phyloP scores from a whole-genome alignment of 2,329 filamentous ascomycete genomes.

The Ascochyta clinopodiicola region DNA sequence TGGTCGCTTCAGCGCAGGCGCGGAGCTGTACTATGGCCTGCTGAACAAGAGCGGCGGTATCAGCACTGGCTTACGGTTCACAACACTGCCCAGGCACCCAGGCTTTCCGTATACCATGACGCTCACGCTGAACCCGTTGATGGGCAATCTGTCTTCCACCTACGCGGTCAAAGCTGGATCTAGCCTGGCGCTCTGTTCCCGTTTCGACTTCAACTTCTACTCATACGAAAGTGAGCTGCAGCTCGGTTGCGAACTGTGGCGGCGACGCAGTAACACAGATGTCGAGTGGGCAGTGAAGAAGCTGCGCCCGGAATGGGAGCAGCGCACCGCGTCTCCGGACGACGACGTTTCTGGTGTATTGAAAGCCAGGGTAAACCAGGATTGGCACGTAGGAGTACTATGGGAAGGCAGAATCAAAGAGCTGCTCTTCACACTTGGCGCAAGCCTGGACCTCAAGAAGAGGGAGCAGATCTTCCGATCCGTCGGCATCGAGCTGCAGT shows the following conservation, averaged over 20 bases:
- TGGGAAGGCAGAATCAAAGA: slow-evolving; percentile 97
- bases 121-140: slow-evolving; percentile 88
- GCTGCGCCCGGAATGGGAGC: slow-evolving; percentile 52
- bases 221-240: slow-evolving; percentile 96
- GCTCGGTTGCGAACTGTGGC: slow-evolving; percentile 92
- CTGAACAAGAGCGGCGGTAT: slow-evolving; percentile 93
- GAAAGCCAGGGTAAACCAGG: slow-evolving; percentile 89
- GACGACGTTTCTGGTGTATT: slow-evolving; percentile 83
- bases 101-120: slow-evolving; percentile 95
- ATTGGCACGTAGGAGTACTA: slow-evolving; percentile 80
- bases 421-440: slow-evolving; percentile 87
- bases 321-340: slow-evolving; percentile 48
- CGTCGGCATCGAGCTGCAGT: slow-evolving; percentile 80
- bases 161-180: slow-evolving; percentile 89
- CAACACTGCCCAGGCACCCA: slow-evolving; percentile 78
- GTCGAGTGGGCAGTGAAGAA: slow-evolving; percentile 55
- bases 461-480: slow-evolving; percentile 78
- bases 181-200: slow-evolving; percentile 83
- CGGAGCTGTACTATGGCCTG: slow-evolving; percentile 93
- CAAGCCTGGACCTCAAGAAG: slow-evolving; percentile 79
- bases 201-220: slow-evolving; percentile 97
- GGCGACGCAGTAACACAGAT: slow-evolving; percentile 57
- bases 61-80: slow-evolving; percentile 86
- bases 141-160: slow-evolving; percentile 89
- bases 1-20: slow-evolving; percentile 88